Evolutionary conservation across 768 basidiomycete species (phyloP).

Genomic region (Podaxis carcinomalis): DNA sequence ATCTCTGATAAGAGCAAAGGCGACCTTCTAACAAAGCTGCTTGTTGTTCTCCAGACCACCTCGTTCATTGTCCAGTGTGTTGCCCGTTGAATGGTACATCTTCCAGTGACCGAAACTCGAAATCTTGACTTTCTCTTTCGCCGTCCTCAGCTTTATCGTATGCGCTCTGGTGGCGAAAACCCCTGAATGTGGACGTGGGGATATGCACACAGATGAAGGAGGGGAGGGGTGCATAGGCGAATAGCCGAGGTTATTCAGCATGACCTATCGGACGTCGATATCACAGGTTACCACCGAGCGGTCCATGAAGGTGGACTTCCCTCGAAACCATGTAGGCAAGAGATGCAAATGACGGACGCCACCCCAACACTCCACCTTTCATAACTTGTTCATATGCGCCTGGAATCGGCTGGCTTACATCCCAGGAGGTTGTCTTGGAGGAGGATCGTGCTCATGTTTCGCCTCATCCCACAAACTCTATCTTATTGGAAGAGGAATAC

Average conservation of each 20-base stretch:
- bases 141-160: constrained; percentile 1
- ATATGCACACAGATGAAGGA: background rate
- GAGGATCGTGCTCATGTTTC: background rate
- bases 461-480: background rate
- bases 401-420: background rate
- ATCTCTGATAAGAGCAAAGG: constrained; percentile 9
- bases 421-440: background rate
- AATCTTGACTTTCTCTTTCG: constrained; percentile 6
- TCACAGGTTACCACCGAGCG: background rate
- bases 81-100: background rate
- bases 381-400: background rate
- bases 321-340: background rate
- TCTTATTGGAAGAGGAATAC: background rate
- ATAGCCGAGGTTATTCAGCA: background rate
- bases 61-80: constrained; percentile 9
- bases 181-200: background rate
- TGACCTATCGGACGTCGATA: background rate
- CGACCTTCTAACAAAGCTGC: background rate
- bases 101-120: constrained; percentile 6
- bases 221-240: background rate
- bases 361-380: background rate
- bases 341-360: background rate
- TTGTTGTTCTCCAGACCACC: background rate
- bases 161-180: constrained; percentile 12
- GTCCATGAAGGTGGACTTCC: background rate